These are phyloP conservation scores for Ganoderma sinense DNA, from an alignment of 1,284 basidiomycete genomes.

Conservation along the genomic window DNA sequence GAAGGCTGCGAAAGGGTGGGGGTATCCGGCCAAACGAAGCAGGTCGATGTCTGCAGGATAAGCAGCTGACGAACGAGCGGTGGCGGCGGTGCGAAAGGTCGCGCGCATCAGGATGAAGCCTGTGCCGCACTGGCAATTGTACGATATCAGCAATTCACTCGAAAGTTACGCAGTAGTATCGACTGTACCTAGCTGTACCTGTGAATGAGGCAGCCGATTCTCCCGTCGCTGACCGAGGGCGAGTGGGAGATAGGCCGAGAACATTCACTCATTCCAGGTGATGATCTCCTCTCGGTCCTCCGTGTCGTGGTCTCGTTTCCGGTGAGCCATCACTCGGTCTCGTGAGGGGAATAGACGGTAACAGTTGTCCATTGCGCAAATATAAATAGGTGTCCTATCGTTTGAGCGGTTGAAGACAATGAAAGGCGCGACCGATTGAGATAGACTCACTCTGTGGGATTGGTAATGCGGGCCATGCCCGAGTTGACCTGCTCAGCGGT, in stretches of 20 bases:
- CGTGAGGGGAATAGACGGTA: slow-evolving; percentile 75
- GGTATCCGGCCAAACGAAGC: background rate
- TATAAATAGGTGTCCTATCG: slow-evolving; percentile 68
- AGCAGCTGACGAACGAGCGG: background rate
- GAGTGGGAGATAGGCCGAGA: background rate
- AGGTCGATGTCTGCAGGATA: background rate
- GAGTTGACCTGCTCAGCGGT: slow-evolving; percentile 56
- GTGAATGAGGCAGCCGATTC: background rate
- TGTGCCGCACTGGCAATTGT: background rate
- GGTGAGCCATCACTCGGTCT: slow-evolving; percentile 73
- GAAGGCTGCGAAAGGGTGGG: background rate
- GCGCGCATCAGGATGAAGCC: background rate
- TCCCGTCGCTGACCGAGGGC: background rate
- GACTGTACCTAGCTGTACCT: background rate
- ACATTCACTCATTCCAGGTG: slow-evolving; percentile 72
- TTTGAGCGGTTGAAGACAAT: background rate
- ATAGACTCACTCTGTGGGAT: slow-evolving; percentile 56
- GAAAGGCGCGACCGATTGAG: background rate
- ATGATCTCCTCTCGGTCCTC: slow-evolving; percentile 66
- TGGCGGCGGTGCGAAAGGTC: background rate
- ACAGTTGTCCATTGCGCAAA: slow-evolving; percentile 70
- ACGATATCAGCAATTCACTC: background rate
- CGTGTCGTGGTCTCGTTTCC: slow-evolving; percentile 74
- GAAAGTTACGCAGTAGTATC: background rate
- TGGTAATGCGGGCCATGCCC: slow-evolving; percentile 57